Base-by-base conservation (phyloP, 1,284 basidiomycete genomes). In the Austroboletus niveus region DNA sequence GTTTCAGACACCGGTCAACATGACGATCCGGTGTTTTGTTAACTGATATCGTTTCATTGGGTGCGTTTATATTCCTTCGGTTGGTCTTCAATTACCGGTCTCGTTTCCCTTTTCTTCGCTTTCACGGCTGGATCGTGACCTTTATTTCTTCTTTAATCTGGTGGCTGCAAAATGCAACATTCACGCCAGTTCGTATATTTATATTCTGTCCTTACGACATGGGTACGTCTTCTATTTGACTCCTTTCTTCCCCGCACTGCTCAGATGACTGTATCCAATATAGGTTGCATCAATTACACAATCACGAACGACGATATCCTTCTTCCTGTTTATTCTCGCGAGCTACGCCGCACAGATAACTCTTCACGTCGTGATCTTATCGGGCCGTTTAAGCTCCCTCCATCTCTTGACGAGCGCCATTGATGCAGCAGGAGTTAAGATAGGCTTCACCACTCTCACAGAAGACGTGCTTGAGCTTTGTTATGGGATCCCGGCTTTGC, bases 261-360 rank as follows among this genome's bases (percentile, higher is more conserved):
- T 38, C n/a, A 9, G 6, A 14, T 2, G 12, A 5, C 14, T 7
- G 14, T 34, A 15, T 22, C 34, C n/a, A 14, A 29, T 29, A 8
- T 15, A 79, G 77, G 74, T 70, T 55, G 60, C 69, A 27, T 68
- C 73, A 53, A 69, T 77, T 44, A 77, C 73, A 7, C 58, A 76
- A 30, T 75, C 72, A 22, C 72, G 69, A 17, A 72, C 69, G 56
- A 78, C 76, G 9, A 53, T 72, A 22, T 75, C 75, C 54, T 78
- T 77, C 59, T 63, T 73, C 49, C 60, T 78, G 43, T 42, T 58
- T 41, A 71, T 74, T 22, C 56, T 79, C 36, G 47, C 69, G 22
- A 68, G 65, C 46, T 75, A 72, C 48, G 49, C 72, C 41, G 56
- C 68, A 17, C 69, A 77, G 39, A 69, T 64, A 47, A 55, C 66